Percentiles rank a stretch among this genome's conserved stretches.
Conservation (phyloP, 2,329 filamentous ascomycete species). For the Cladosporium sp. region DNA sequence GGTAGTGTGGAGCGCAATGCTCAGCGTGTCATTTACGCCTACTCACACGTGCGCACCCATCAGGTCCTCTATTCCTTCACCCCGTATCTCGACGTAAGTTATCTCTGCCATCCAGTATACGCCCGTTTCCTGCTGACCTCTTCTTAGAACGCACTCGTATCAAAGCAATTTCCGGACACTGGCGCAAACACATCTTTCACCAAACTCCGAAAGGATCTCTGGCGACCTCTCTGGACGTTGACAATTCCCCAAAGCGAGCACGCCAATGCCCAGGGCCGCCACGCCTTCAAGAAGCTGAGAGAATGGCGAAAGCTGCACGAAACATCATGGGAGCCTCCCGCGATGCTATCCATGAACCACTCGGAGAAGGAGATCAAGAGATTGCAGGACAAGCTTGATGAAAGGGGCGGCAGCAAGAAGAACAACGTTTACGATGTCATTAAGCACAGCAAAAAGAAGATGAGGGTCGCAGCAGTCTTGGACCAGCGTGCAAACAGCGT, state of each 20-base stretch:
- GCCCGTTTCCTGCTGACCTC: background rate
- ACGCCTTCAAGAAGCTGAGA: conserved; percentile 55
- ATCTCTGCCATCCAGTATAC: background rate
- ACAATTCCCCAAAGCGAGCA: conserved; percentile 48
- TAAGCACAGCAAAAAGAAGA: conserved; percentile 38
- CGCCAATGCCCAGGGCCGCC: conserved; percentile 42
- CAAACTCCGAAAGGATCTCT: conserved; percentile 57
- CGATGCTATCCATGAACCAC: conserved; percentile 32
- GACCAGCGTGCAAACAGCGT: conserved; percentile 61
- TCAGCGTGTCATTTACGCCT: conserved; percentile 57
- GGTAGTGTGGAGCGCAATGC: background rate
- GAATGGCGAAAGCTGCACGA: conserved; percentile 59
- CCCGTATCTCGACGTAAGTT: conserved; percentile 50
- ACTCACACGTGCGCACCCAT: conserved; percentile 58
- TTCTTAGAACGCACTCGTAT: conserved; percentile 45
- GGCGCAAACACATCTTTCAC: conserved; percentile 61
- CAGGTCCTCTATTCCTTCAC: conserved; percentile 62
- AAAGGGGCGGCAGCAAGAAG: conserved; percentile 29
- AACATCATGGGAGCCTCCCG: conserved; percentile 42
- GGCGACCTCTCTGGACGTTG: conserved; percentile 57
- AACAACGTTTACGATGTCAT: conserved; percentile 29
- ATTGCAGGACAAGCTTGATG: conserved; percentile 36
- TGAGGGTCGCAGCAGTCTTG: conserved; percentile 55
- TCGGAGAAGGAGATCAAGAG: conserved; percentile 38
- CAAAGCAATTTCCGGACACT: conserved; percentile 58